Evolutionary conservation across 2,329 filamentous ascomycete species (phyloP).

Genomic region (Talaromyces sp.): DNA sequence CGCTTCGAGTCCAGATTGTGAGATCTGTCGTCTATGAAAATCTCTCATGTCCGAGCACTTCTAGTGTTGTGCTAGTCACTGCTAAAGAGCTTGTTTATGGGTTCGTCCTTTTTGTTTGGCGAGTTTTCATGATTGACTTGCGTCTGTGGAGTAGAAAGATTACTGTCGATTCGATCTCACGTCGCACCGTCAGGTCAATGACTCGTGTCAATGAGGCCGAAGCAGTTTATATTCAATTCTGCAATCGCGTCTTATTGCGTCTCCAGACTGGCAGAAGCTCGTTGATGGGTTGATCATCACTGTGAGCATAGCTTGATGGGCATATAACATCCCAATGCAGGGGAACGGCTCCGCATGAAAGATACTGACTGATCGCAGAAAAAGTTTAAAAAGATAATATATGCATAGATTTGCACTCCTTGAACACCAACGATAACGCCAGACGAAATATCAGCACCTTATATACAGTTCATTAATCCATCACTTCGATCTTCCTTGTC

Average conservation of each 20-base stretch:
- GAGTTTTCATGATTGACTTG: not conserved
- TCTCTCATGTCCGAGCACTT: not conserved
- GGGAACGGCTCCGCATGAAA: not conserved
- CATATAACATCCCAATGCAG: not conserved
- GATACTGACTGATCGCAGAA: not conserved
- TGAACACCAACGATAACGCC: constrained; percentile 8
- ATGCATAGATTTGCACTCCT: constrained; percentile 1
- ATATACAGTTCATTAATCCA: not conserved
- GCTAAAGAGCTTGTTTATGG: constrained; percentile 11
- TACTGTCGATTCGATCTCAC: not conserved
- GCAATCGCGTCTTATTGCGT: no score
- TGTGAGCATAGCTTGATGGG: not conserved
- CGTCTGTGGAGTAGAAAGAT: not conserved
- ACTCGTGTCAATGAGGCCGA: not conserved
- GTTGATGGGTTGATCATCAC: not conserved
- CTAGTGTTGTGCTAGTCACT: not conserved
- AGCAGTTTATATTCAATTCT: no score
- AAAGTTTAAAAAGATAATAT: not conserved
- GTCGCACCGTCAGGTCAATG: not conserved
- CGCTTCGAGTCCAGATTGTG: not conserved
- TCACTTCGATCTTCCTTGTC: not conserved
- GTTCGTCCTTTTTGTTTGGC: not conserved
- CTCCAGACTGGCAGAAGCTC: no score
- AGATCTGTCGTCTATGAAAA: not conserved
- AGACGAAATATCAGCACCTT: not conserved